These are phyloP conservation scores for Cucurbita maxima DNA, from an alignment of 306 rosid genomes.

Conservation along the genomic window DNA sequence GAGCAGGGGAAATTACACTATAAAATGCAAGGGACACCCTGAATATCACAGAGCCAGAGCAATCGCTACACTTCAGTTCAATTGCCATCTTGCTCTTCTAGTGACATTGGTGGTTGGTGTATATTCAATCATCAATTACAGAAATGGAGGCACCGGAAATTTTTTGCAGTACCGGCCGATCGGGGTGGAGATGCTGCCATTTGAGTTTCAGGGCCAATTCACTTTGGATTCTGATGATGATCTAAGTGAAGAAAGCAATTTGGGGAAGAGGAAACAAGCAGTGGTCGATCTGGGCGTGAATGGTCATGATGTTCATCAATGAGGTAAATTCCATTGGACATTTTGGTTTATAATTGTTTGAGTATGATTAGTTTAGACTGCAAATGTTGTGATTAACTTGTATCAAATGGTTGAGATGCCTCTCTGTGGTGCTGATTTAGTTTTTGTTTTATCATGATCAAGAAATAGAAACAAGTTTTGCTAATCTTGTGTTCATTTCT, in stretches of 20 bases:
- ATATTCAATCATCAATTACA: slow-evolving; percentile 23
- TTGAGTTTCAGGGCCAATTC: slow-evolving; percentile 31
- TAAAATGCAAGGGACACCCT: slow-evolving; percentile 55
- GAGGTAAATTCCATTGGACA: slow-evolving; percentile 12
- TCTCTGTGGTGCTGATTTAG: slow-evolving; percentile 6
- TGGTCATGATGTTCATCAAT: slow-evolving; percentile 30
- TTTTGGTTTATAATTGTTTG: neutral
- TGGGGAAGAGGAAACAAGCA: slow-evolving; percentile 17
- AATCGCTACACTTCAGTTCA: slow-evolving; percentile 88
- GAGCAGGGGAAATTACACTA: slow-evolving; percentile 63
- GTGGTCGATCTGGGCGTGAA: slow-evolving; percentile 29
- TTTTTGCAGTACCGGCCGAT: slow-evolving; percentile 31
- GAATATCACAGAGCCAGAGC: slow-evolving; percentile 79
- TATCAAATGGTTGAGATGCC: slow-evolving; percentile 11
- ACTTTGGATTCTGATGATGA: slow-evolving; percentile 59
- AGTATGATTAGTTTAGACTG: neutral
- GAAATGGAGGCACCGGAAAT: slow-evolving; percentile 11
- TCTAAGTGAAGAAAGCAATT: slow-evolving; percentile 15
- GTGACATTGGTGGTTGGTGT: slow-evolving; percentile 25
- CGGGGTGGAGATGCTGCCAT: slow-evolving; percentile 31
- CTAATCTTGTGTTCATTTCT: neutral
- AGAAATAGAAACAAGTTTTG: neutral
- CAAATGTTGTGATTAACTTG: slow-evolving; percentile 5
- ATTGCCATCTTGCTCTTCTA: slow-evolving; percentile 72
- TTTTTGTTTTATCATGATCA: neutral